Evolutionary conservation across 2,329 filamentous ascomycete genomes (phyloP).

Genomic region (Phaeosphaeria sp.): DNA sequence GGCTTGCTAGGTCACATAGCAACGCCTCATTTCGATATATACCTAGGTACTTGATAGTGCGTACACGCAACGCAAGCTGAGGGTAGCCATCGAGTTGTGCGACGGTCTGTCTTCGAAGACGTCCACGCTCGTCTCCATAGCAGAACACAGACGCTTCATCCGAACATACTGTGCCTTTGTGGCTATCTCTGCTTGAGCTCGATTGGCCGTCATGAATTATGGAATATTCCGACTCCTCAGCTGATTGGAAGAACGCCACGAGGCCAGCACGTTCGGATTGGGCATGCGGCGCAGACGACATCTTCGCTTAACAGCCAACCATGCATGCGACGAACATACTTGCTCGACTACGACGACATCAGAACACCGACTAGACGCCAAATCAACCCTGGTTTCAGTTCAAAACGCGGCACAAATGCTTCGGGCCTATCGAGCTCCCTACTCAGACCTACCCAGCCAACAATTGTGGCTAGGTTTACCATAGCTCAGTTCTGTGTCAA

Average conservation of each 20-base stretch:
- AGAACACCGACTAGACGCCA: not conserved
- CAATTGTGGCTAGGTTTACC: not conserved
- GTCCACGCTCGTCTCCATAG: slow-evolving; percentile 74
- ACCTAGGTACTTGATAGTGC: slow-evolving; percentile 67
- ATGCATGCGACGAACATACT: slow-evolving; percentile 12
- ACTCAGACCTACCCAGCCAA: not conserved
- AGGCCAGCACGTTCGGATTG: slow-evolving; percentile 24
- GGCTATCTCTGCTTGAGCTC: slow-evolving; percentile 43
- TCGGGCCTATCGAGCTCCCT: not conserved
- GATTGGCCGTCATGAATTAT: slow-evolving; percentile 32
- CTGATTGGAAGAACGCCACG: slow-evolving; percentile 33
- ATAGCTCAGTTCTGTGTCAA: not conserved
- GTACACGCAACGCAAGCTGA: slow-evolving; percentile 57
- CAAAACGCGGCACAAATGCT: not conserved
- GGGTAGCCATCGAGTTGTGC: slow-evolving; percentile 51
- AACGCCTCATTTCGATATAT: slow-evolving; percentile 73
- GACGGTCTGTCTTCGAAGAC: slow-evolving; percentile 64
- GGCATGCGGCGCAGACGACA: slow-evolving; percentile 27
- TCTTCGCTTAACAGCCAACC: slow-evolving; percentile 34
- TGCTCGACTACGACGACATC: slow-evolving; percentile 8
- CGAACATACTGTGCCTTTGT: slow-evolving; percentile 51
- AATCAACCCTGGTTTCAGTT: not conserved
- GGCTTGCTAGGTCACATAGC: slow-evolving; percentile 52
- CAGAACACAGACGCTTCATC: slow-evolving; percentile 63
- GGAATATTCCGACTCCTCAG: slow-evolving; percentile 19